Evolutionary conservation across 148 eudicot species (phyloP).

Genomic region (Chenopodium berlandieri): DNA sequence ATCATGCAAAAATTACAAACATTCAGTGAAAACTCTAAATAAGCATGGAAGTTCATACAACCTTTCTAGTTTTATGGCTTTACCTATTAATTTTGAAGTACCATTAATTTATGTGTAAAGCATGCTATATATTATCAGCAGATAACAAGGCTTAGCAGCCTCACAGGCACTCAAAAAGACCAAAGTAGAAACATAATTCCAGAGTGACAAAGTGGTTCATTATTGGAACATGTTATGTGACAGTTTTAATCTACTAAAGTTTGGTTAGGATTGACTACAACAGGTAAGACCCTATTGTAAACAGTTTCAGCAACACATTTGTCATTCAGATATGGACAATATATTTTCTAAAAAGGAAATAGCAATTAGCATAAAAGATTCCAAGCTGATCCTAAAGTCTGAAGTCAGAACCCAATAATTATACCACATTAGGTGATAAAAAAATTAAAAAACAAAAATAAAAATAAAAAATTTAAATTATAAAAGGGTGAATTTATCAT

Average conservation of each 20-base stretch:
- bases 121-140: neutral
- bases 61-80: neutral
- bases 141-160: neutral
- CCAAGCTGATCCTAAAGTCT: neutral
- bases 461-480: no score
- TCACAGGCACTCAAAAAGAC: neutral
- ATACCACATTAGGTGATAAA: neutral
- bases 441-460: no score
- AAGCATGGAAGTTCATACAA: neutral
- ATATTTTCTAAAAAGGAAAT: neutral
- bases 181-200: neutral
- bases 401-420: neutral
- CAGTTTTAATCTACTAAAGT: neutral
- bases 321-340: neutral
- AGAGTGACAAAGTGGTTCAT: neutral
- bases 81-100: no score
- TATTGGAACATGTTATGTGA: neutral
- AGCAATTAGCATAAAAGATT: neutral
- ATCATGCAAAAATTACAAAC: constrained; percentile 17
- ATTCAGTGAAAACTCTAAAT: constrained; percentile 13
- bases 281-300: neutral
- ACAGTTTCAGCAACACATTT: neutral
- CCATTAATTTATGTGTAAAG: neutral
- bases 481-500: no score
- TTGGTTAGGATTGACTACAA: neutral